phyloP scores from a whole-genome alignment of 805 yeast species.

The Scheffersomyces stipitis region DNA sequence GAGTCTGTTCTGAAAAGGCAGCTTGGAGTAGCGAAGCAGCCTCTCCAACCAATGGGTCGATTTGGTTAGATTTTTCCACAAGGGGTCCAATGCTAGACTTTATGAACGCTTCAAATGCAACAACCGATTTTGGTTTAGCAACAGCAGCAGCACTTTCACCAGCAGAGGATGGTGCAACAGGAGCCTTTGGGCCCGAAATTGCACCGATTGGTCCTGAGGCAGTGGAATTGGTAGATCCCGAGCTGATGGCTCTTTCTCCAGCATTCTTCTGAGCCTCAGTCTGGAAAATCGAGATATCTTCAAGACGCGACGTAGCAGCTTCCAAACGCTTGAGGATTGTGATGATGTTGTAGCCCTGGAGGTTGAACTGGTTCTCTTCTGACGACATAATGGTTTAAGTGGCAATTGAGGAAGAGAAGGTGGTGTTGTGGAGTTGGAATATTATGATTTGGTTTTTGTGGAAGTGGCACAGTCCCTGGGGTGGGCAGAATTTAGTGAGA shows the following conservation, averaged over 20 bases:
- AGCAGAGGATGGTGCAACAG: constrained; percentile 14
- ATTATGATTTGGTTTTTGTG: too few relatives aligned
- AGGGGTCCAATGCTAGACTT: constrained; percentile 58
- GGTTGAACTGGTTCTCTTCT: constrained; percentile 48
- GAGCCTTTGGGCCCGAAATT: constrained; percentile 14
- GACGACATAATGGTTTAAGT: constrained; percentile 21
- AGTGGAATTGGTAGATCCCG: constrained; percentile 4
- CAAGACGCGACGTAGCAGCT: constrained; percentile 90
- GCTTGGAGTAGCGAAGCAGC: constrained; percentile 48
- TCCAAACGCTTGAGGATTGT: constrained; percentile 74
- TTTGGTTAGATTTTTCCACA: constrained; percentile 47
- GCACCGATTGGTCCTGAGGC: constrained; percentile 12
- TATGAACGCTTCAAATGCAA: constrained; percentile 56
- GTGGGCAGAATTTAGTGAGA: too few relatives aligned
- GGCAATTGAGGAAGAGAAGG: too few relatives aligned
- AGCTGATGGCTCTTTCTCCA: constrained; percentile 6
- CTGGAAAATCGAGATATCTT: constrained; percentile 81
- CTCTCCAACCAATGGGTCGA: constrained; percentile 59
- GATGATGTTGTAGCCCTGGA: constrained; percentile 84
- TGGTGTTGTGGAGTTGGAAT: too few relatives aligned
- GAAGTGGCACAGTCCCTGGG: too few relatives aligned
- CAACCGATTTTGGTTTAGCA: constrained; percentile 42
- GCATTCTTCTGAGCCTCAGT: constrained; percentile 41
- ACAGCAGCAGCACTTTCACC: constrained; percentile 17
- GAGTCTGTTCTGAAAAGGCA: constrained; percentile 61